phyloP scores from a whole-genome alignment of 1,284 basidiomycete genomes.

The Heterobasidion annosum region DNA sequence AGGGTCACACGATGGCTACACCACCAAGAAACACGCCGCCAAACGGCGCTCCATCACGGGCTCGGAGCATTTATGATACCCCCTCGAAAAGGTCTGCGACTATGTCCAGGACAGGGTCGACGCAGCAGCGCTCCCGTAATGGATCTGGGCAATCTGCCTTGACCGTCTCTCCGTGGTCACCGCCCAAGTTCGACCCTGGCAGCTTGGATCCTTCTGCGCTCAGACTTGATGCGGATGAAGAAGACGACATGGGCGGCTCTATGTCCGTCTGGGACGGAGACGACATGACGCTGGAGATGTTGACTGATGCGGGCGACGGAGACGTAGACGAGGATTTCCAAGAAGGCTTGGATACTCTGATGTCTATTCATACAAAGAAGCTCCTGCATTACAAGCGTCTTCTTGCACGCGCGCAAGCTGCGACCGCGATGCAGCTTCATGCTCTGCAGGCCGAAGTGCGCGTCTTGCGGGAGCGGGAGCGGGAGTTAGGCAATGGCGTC shows the following conservation, averaged over 20 bases:
- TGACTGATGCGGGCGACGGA: constrained; percentile 59
- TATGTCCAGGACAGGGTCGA: constrained; percentile 10
- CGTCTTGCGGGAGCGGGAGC: constrained; percentile 35
- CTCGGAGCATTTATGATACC: not conserved
- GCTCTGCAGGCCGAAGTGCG: constrained; percentile 69
- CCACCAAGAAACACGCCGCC: not conserved
- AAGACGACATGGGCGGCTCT: constrained; percentile 14
- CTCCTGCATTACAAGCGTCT: constrained; percentile 68
- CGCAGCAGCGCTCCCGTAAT: constrained; percentile 13
- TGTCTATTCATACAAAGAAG: constrained; percentile 52
- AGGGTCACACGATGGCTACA: constrained; percentile 10
- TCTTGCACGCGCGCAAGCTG: constrained; percentile 66
- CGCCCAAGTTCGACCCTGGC: not conserved
- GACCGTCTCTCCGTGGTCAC: constrained; percentile 10
- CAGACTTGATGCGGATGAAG: constrained; percentile 9
- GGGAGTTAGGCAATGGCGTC: constrained; percentile 12
- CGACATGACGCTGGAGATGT: constrained; percentile 50
- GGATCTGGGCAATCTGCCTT: constrained; percentile 13
- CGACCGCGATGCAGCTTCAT: constrained; percentile 68
- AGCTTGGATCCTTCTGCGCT: constrained; percentile 9
- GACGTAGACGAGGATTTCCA: constrained; percentile 67
- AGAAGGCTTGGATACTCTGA: constrained; percentile 40
- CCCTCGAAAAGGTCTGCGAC: constrained; percentile 9
- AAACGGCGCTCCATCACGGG: not conserved
- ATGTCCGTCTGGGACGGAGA: constrained; percentile 28